Evolutionary conservation across 441 rosid genomes (phyloP).

Genomic region (Metrosideros polymorpha): DNA sequence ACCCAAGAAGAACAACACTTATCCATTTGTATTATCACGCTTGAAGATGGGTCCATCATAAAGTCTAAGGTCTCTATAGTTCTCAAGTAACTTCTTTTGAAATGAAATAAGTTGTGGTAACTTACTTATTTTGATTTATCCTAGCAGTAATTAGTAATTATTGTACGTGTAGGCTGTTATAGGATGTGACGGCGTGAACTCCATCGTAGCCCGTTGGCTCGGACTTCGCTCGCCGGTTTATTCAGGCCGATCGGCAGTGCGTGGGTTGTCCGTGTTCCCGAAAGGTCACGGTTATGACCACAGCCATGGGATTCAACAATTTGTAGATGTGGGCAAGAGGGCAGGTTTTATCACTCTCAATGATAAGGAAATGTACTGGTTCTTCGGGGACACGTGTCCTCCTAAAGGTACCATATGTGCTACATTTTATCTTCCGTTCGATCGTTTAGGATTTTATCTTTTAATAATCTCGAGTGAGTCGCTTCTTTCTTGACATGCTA

Average conservation of each 20-base stretch:
- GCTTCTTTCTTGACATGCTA: not conserved
- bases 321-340: constrained; percentile 17
- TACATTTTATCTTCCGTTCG: not conserved
- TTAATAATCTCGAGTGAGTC: not conserved
- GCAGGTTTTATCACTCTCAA: constrained; percentile 21
- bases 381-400: not conserved
- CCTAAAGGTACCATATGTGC: not conserved
- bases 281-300: constrained; percentile 16
- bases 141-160: not conserved
- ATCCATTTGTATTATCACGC: constrained; percentile 2
- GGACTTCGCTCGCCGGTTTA: constrained; percentile 16
- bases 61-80: constrained; percentile 23
- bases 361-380: constrained; percentile 26
- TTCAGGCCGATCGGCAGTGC: constrained; percentile 25
- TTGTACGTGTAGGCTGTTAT: constrained; percentile 15
- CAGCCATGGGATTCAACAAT: constrained; percentile 2
- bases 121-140: not conserved
- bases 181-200: constrained; percentile 49
- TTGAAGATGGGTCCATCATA: constrained; percentile 28
- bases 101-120: not conserved
- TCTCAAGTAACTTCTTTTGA: not conserved
- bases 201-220: constrained; percentile 23
- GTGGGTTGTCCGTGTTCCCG: constrained; percentile 24
- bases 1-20: not conserved
- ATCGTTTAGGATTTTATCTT: not conserved